A percentile compares a stretch with the other conserved stretches of the same genome.
Conservation (phyloP, 2,329 filamentous ascomycete species). For the Verticillium alfalfae region DNA sequence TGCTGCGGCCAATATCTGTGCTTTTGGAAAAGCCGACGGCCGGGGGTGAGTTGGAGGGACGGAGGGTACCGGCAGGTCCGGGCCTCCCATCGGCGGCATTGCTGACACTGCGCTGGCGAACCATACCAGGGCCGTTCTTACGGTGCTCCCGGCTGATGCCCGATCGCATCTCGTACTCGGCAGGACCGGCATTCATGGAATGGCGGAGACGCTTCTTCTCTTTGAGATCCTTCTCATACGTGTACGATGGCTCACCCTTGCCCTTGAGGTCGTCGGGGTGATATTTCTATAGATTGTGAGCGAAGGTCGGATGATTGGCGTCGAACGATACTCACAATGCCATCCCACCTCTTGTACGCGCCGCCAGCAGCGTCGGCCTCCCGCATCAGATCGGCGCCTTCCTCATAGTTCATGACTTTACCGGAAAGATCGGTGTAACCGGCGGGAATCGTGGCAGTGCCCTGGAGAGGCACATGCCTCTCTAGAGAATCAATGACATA, state of each 20-base stretch:
- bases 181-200: constrained; percentile 21
- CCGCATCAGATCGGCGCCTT: constrained; percentile 81
- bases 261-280: constrained; percentile 74
- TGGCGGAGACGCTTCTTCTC: constrained; percentile 39
- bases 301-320: background rate
- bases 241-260: constrained; percentile 73
- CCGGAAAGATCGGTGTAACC: constrained; percentile 66
- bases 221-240: constrained; percentile 63
- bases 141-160: constrained; percentile 12
- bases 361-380: constrained; percentile 63
- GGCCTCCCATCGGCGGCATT: constrained; percentile 21
- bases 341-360: constrained; percentile 72
- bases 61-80: constrained; percentile 6
- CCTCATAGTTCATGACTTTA: constrained; percentile 69
- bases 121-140: constrained; percentile 17
- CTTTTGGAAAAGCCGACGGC: constrained; percentile 12
- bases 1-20: constrained; percentile 26
- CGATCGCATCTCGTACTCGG: constrained; percentile 45
- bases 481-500: constrained; percentile 69
- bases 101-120: constrained; percentile 40
- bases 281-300: constrained; percentile 48
- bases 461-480: constrained; percentile 74
- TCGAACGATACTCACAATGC: constrained; percentile 53
- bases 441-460: constrained; percentile 70
- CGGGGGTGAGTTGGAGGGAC: constrained; percentile 7